Percentiles rank a stretch among this genome's conserved stretches.
phyloP scores from a whole-genome alignment of 495 filamentous ascomycete genomes.

The Penicillium chermesinum region DNA sequence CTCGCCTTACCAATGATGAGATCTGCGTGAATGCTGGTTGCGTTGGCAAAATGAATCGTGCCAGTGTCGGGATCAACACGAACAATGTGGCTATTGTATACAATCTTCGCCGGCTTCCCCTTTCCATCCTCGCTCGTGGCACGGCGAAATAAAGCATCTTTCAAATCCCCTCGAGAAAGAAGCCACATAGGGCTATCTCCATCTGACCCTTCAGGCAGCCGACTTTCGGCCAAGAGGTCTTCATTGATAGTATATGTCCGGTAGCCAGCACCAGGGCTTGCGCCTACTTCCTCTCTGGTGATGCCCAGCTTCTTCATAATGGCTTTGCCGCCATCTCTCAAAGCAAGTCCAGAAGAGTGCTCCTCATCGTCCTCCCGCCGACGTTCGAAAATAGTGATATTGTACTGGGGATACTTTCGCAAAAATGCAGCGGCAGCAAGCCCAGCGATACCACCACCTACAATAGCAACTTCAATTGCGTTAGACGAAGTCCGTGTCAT shows the following conservation, averaged over 20 bases:
- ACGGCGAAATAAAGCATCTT: constrained; percentile 2
- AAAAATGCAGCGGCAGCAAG: constrained; percentile 9
- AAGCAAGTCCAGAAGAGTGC: constrained; percentile 2
- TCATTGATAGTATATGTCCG: constrained; percentile 8
- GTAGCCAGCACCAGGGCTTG: neutral
- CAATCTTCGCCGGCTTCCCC: neutral
- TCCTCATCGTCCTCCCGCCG: constrained; percentile 4
- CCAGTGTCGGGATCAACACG: constrained; percentile 6
- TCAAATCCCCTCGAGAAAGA: constrained; percentile 8
- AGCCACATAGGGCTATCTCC: constrained; percentile 8
- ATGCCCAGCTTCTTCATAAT: constrained; percentile 8
- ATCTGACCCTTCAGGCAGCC: neutral
- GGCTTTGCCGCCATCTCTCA: constrained; percentile 2
- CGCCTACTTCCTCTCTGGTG: constrained; percentile 4
- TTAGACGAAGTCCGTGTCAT: too few relatives aligned
- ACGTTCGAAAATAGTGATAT: constrained; percentile 6
- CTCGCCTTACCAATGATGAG: constrained; percentile 7
- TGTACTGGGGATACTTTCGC: constrained; percentile 3
- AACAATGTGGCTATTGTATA: constrained; percentile 5
- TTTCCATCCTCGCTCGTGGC: neutral
- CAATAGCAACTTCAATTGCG: constrained; percentile 5
- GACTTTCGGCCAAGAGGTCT: constrained; percentile 2
- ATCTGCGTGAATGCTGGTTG: constrained; percentile 1
- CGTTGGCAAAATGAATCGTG: constrained; percentile 1
- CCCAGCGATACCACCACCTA: constrained; percentile 7